Evolutionary conservation across 306 rosid species (phyloP).

Genomic region (Dryas drummondii): DNA sequence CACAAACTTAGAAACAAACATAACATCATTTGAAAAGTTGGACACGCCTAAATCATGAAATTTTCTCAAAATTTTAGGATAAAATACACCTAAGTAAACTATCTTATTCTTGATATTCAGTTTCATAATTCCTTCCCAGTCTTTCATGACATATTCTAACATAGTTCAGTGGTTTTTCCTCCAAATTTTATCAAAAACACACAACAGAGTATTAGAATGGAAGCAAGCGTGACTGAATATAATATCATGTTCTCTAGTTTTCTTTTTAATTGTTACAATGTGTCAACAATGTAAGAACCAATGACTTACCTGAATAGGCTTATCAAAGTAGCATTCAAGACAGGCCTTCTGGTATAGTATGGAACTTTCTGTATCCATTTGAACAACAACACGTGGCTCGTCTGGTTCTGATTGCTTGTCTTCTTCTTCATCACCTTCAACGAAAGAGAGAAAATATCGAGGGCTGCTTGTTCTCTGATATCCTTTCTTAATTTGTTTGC

Average conservation of each 20-base stretch:
- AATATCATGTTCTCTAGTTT: no score
- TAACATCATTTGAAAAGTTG: background rate
- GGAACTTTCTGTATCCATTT: constrained; percentile 94
- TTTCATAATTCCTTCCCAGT: no score
- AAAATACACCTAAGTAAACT: no score
- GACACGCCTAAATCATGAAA: no score
- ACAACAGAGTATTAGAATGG: no score
- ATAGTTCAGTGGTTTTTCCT: no score
- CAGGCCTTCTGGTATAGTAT: constrained; percentile 66
- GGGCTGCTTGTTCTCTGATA: constrained; percentile 60
- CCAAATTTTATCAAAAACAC: no score
- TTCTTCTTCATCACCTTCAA: constrained; percentile 42
- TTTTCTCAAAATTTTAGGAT: no score
- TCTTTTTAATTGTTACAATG: no score
- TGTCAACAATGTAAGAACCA: background rate
- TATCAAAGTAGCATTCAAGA: constrained; percentile 77
- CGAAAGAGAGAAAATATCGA: constrained; percentile 66
- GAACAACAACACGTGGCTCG: constrained; percentile 65
- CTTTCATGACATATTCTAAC: no score
- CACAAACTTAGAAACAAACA: constrained; percentile 1
- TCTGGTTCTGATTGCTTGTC: constrained; percentile 36
- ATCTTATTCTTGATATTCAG: no score
- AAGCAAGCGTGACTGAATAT: no score
- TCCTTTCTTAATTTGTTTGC: constrained; percentile 76
- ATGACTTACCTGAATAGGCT: constrained; percentile 66